Conservation (phyloP, 805 yeast genomes). For the Pichia occidentalis region DNA sequence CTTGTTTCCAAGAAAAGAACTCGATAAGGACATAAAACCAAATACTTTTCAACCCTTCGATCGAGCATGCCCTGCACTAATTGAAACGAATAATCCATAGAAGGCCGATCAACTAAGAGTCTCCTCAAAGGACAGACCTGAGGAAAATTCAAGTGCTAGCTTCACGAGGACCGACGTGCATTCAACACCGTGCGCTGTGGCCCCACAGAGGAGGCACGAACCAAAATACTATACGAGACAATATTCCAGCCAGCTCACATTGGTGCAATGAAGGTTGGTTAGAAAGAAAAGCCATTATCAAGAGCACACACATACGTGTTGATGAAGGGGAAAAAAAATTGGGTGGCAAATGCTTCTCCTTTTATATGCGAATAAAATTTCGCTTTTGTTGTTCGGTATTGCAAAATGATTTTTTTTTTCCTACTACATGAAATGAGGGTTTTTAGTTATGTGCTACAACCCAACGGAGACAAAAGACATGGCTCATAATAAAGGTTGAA, state of each 20-base stretch:
- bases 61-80: slow-evolving; percentile 88
- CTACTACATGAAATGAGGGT: no score
- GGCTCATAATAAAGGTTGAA: no score
- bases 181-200: slow-evolving; percentile 25
- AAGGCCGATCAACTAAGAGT: slow-evolving; percentile 29
- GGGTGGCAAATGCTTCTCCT: not conserved
- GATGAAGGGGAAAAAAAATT: not conserved
- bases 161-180: slow-evolving; percentile 34
- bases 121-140: slow-evolving; percentile 22
- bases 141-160: slow-evolving; percentile 23
- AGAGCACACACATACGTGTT: no score
- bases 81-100: slow-evolving; percentile 19
- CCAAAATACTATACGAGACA: slow-evolving; percentile 10
- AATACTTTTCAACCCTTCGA: slow-evolving; percentile 88
- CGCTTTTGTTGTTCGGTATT: no score
- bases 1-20: no score
- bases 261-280: slow-evolving; percentile 38
- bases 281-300: slow-evolving; percentile 5
- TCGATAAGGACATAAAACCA: slow-evolving; percentile 19
- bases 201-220: slow-evolving; percentile 14
- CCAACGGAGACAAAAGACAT: no score
- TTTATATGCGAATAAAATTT: no score
- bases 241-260: slow-evolving; percentile 20
- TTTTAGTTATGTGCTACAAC: no score
- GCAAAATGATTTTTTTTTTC: no score